Evolutionary conservation across 2,329 filamentous ascomycete species (phyloP), one percentile per base, ranked within the genome.

Genomic region (Fusarium subglutinans): DNA sequence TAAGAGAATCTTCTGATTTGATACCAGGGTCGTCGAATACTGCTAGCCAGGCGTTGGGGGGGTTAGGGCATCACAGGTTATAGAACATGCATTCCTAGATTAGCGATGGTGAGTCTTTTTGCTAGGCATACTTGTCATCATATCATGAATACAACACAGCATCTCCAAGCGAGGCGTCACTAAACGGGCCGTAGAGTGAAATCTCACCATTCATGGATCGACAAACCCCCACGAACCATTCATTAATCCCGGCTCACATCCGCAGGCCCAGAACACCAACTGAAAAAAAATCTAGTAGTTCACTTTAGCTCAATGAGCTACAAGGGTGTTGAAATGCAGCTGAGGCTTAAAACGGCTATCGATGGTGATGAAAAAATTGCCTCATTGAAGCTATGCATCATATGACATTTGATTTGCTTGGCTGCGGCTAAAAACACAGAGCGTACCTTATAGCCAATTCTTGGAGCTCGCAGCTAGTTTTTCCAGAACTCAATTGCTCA

Each of bases 1-100:
- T 41, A 77, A 77, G 66, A 69, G 78, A 54, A 75, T 79, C 45
- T 79, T 79, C 63, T 79, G 57, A 79, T 62, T 54, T 26, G 41
- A 43, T 37, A 68, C 64, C 40, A 50, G 41, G 33, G 24, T 63
- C 63, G 45, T 58, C 58, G 55, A 59, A 64, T 41, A 58, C 41
- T 50, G 55, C 26, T 50, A 64, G 62, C 53, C 53, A 62, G 76
- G 76, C 74, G 76, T 78, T 78, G 59, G 66, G 62, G 63, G 65
- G 38, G 61, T 28, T 60, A 47, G 20, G 50, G 40, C 67, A 70
- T 66, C 63, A 28, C 47, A 60, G 33, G 58, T 66, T 61, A 64
- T 70, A 75, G 58, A 63, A 28, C 63, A 72, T 75, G 60, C 61
- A 59, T 61, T 53, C 43, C 45, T 57, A 64, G 55, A 41, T 18